Evolutionary conservation across 202 grass and related monocot species (phyloP), one percentile per base, ranked within the genome.

Genomic region (Miscanthus sacchariflorus): DNA sequence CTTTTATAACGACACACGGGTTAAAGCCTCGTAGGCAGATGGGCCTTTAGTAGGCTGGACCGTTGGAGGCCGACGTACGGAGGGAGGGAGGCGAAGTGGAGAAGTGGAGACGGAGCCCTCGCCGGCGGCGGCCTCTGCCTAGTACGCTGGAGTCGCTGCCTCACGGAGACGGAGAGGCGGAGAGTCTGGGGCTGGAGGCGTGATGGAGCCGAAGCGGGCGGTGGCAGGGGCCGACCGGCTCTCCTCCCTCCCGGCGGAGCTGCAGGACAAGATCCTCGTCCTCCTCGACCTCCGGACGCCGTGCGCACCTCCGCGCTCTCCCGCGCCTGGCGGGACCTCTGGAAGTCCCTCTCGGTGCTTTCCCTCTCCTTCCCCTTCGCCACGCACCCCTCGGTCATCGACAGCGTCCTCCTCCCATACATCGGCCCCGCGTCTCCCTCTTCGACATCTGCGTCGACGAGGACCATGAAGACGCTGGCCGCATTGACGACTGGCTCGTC

Each of bases 401-500:
- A 78, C 45, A 13, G 44, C 33, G 9, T 70, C 36, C 64, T 85
- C 58, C 58, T 75, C 30, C 72, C 40, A 27, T 13, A 85, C 28
- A 65, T 35, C 14, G 83, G 74, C 30, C 33, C 15, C 35, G n/a
- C n/a, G 13, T 85, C 83, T 85, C 83, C 8, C 46, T 8, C 14
- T 78, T 85, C 45, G 4, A 46, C 81, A 8, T 82, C 30, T 3
- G 0, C 2, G 13, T 74, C 33, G 24, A 19, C 70, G 12, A 17
- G n/a, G n/a, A n/a, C n/a, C n/a, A n/a, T n/a, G n/a, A n/a, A n/a
- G n/a, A 30, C 17, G 50, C 4, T 2, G 36, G 7, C 36, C 81
- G 70, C 70, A 36, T 43, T 50, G 14, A 25, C n/a, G 30, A 73
- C n/a, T 73, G 80, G 80, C 12, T 72, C 43, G 35, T 72, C 46